Evolutionary conservation across 805 yeast genomes (phyloP).

Genomic region (Ogataea minuta): DNA sequence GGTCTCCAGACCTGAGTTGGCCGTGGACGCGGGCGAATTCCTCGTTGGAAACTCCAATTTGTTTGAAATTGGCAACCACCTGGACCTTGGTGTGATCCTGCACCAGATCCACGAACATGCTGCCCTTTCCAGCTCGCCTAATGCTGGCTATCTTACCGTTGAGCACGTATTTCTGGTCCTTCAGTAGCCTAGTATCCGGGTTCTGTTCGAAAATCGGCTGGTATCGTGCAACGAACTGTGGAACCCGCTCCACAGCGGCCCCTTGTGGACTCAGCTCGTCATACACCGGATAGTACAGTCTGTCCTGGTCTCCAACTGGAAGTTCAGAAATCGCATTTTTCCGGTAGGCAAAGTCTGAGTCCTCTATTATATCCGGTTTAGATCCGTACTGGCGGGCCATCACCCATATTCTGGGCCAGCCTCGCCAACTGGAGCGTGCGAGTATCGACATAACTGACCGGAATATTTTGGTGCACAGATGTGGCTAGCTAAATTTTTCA

Average conservation of each 20-base stretch:
- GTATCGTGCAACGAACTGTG: conserved; percentile 38
- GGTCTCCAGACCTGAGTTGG: conserved; percentile 68
- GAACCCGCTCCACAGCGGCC: conserved; percentile 33
- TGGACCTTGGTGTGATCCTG: conserved; percentile 64
- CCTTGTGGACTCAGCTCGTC: conserved; percentile 7
- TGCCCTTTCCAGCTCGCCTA: conserved; percentile 64
- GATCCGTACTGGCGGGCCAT: conserved; percentile 1
- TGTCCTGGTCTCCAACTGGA: conserved; percentile 21
- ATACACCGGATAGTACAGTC: conserved; percentile 27
- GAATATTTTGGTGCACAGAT: conserved; percentile 6
- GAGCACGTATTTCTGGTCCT: conserved; percentile 27
- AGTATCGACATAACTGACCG: neutral
- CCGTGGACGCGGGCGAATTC: conserved; percentile 41
- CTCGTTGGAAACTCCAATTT: conserved; percentile 40
- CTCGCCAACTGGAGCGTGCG: neutral
- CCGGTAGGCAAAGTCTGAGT: conserved; percentile 35
- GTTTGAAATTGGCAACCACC: conserved; percentile 54
- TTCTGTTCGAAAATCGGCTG: conserved; percentile 22
- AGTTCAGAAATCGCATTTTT: conserved; percentile 20
- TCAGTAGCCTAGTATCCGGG: conserved; percentile 21
- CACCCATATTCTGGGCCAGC: no score
- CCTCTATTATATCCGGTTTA: conserved; percentile 22
- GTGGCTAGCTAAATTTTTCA: conserved; percentile 2
- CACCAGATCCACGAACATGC: conserved; percentile 63
- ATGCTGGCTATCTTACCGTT: conserved; percentile 62